phyloP scores from a whole-genome alignment of 768 basidiomycete species.

The Infundibulicybe gibba region DNA sequence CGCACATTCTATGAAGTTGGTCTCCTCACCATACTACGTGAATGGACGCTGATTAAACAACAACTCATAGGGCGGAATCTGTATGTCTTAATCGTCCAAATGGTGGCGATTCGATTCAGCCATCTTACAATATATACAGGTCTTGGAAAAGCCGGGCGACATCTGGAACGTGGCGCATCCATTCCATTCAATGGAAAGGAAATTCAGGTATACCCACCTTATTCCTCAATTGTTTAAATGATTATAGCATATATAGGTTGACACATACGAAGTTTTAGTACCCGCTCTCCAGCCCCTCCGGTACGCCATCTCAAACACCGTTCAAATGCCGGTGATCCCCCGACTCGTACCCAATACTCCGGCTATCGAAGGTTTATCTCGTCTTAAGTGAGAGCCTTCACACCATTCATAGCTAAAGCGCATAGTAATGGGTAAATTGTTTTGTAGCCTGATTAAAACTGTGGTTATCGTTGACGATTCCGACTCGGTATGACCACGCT shows the following conservation, averaged over 20 bases:
- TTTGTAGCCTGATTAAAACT: conserved; percentile 13
- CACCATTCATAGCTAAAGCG: background rate
- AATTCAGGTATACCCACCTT: conserved; percentile 9
- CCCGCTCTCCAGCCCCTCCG: conserved; percentile 13
- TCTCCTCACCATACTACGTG: background rate
- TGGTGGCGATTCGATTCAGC: background rate
- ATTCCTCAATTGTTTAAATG: background rate
- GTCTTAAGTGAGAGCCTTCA: conserved; percentile 11
- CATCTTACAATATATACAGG: conserved; percentile 3
- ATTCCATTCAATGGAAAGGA: conserved; percentile 17
- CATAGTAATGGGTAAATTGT: background rate
- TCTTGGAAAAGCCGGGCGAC: conserved; percentile 16
- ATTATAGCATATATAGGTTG: too few relatives aligned
- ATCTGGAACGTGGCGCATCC: conserved; percentile 15
- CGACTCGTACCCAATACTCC: conserved; percentile 6
- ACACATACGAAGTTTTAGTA: conserved; percentile 18
- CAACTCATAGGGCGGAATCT: conserved; percentile 4
- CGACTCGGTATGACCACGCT: conserved; percentile 9
- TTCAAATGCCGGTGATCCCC: conserved; percentile 8
- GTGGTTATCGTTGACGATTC: conserved; percentile 19
- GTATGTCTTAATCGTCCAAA: background rate
- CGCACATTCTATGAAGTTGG: conserved; percentile 17
- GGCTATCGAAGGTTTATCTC: background rate
- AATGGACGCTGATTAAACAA: background rate
- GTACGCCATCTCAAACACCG: conserved; percentile 9